phyloP scores from a whole-genome alignment of 2,329 filamentous ascomycete species.

The Bipolaris zeicola region DNA sequence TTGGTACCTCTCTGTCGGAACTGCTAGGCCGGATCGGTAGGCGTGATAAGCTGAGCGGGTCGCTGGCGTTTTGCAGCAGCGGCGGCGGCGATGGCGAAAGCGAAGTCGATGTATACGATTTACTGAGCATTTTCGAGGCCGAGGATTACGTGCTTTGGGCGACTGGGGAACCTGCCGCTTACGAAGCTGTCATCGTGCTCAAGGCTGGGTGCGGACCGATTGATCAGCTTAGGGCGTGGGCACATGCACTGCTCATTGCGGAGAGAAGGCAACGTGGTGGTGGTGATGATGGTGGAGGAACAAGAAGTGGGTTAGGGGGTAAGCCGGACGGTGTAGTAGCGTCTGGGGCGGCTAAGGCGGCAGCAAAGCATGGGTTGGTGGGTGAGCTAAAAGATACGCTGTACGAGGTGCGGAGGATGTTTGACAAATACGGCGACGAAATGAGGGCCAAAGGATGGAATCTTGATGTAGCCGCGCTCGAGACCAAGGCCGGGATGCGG shows the following conservation, averaged over 20 bases:
- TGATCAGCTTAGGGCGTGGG: slow-evolving; percentile 66
- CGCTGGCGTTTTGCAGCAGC: slow-evolving; percentile 11
- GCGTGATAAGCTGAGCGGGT: slow-evolving; percentile 34
- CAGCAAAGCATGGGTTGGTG: slow-evolving; percentile 48
- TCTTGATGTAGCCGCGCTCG: slow-evolving; percentile 65
- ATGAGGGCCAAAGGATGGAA: slow-evolving; percentile 67
- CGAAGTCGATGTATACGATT: slow-evolving; percentile 50
- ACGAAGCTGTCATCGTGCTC: slow-evolving; percentile 63
- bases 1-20: slow-evolving; percentile 57
- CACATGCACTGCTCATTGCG: slow-evolving; percentile 62
- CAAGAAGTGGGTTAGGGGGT: slow-evolving; percentile 1
- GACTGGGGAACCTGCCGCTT: slow-evolving; percentile 34
- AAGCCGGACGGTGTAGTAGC: slow-evolving; percentile 21
- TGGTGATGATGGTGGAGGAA: not conserved
- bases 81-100: too few species aligned
- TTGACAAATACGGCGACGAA: slow-evolving; percentile 52
- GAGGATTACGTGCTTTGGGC: slow-evolving; percentile 67
- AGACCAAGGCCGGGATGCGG: slow-evolving; percentile 63
- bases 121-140: slow-evolving; percentile 58
- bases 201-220: slow-evolving; percentile 61
- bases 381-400: slow-evolving; percentile 50
- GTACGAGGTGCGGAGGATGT: slow-evolving; percentile 48
- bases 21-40: slow-evolving; percentile 38
- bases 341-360: not conserved
- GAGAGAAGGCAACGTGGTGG: slow-evolving; percentile 20